A percentile compares a stretch with the other conserved stretches of the same genome.
phyloP scores from a whole-genome alignment of 2,329 filamentous ascomycete species.

The Hypoxylon sp. region DNA sequence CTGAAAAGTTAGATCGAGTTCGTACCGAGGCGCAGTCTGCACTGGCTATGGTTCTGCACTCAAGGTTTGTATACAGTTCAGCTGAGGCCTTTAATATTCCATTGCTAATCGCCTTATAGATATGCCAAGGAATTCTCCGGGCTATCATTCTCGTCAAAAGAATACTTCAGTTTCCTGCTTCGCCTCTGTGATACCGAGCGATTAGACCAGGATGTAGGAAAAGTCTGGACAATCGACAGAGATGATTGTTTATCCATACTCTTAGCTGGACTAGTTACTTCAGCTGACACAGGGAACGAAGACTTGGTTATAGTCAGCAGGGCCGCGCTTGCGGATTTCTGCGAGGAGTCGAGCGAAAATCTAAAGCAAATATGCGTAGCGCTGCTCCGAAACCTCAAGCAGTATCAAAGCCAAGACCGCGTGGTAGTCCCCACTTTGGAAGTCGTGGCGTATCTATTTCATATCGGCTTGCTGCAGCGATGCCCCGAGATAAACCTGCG shows the following conservation, averaged over 20 bases:
- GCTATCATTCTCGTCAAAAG: conserved; percentile 69
- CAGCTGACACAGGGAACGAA: conserved; percentile 84
- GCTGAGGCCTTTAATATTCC: background rate
- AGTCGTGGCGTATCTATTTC: conserved; percentile 81
- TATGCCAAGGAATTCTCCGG: conserved; percentile 55
- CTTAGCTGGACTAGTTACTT: conserved; percentile 78
- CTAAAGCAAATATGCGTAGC: conserved; percentile 64
- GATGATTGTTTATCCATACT: conserved; percentile 66
- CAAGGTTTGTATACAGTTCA: conserved; percentile 59
- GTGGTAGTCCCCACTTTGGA: conserved; percentile 83
- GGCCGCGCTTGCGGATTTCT: conserved; percentile 73
- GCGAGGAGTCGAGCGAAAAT: conserved; percentile 58
- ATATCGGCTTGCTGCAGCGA: conserved; percentile 67
- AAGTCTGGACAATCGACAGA: conserved; percentile 54
- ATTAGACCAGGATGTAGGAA: conserved; percentile 58
- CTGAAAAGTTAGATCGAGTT: conserved; percentile 92
- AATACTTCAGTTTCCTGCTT: conserved; percentile 72
- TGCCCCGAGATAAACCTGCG: conserved; percentile 62
- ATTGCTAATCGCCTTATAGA: conserved; percentile 53
- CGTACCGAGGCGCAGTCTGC: conserved; percentile 75
- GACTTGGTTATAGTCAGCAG: conserved; percentile 79
- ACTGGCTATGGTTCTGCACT: conserved; percentile 62
- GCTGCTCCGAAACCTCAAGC: conserved; percentile 68
- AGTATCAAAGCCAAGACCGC: conserved; percentile 74
- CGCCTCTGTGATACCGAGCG: conserved; percentile 58